These are phyloP conservation scores for Eremochloa ophiuroides DNA, from an alignment of 176 grass and related monocot genomes.

Conservation along the genomic window DNA sequence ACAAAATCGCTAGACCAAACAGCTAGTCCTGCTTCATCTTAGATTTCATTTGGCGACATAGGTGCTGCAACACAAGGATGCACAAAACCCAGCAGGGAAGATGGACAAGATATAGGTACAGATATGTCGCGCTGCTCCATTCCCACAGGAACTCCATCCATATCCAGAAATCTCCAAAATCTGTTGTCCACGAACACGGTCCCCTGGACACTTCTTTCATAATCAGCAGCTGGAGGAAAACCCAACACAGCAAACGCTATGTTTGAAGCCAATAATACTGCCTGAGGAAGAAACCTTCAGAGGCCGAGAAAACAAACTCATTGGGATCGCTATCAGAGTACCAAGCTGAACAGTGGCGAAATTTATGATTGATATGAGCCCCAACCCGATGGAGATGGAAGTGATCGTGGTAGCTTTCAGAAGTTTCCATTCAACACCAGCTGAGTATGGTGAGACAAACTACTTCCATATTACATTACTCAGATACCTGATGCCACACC, in stretches of 20 bases:
- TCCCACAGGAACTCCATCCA: conserved; percentile 77
- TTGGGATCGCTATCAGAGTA: conserved; percentile 66
- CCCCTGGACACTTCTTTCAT: conserved; percentile 45
- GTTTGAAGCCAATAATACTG: conserved; percentile 41
- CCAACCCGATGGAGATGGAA: conserved; percentile 56
- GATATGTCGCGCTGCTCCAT: conserved; percentile 88
- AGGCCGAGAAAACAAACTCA: conserved; percentile 66
- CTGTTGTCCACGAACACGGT: conserved; percentile 19
- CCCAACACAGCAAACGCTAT: conserved; percentile 46
- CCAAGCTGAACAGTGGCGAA: conserved; percentile 83
- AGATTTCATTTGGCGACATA: conserved; percentile 24
- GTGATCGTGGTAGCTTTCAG: conserved; percentile 73
- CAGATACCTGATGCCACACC: too few relatives aligned
- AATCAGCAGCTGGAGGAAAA: conserved; percentile 58
- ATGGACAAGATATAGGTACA: conserved; percentile 69
- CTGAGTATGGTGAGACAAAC: conserved; percentile 52
- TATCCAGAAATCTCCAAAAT: conserved; percentile 58
- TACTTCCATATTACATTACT: too few relatives aligned
- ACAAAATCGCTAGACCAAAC: too few relatives aligned
- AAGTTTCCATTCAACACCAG: conserved; percentile 69
- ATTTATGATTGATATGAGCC: conserved; percentile 96
- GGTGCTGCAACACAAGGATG: conserved; percentile 74
- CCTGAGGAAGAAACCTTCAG: conserved; percentile 36
- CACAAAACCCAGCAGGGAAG: conserved; percentile 85
- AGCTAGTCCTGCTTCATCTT: conserved; percentile 46